Conservation (phyloP, 23 red algal species). For the Gracilaria gracilis region DNA sequence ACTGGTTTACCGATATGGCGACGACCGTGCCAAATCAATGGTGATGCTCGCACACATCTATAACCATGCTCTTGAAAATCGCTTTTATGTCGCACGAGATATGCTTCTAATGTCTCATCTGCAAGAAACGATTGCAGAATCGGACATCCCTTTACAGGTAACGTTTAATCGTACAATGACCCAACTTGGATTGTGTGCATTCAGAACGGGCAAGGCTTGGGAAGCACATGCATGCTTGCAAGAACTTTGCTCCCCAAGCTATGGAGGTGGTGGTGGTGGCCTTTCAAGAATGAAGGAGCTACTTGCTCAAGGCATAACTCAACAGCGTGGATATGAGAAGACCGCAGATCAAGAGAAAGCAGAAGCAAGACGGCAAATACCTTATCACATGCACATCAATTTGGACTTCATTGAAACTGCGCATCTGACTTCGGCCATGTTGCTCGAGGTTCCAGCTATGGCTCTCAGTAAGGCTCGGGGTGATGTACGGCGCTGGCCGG, state of each 20-base stretch:
- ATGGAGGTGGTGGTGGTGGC: slow-evolving; percentile 79
- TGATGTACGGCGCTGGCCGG: slow-evolving; percentile 69
- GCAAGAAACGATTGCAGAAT: slow-evolving; percentile 88
- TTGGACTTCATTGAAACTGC: slow-evolving; percentile 96
- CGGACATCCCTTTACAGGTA: slow-evolving; percentile 87
- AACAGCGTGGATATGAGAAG: slow-evolving; percentile 88
- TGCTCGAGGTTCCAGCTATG: slow-evolving; percentile 95
- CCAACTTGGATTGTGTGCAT: slow-evolving; percentile 98
- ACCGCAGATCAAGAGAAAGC: slow-evolving; percentile 91
- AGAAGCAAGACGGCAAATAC: slow-evolving; percentile 90
- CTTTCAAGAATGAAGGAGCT: slow-evolving; percentile 89
- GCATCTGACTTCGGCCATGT: slow-evolving; percentile 96
- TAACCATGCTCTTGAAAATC: slow-evolving; percentile 94
- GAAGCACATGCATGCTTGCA: slow-evolving; percentile 89
- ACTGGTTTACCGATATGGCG: slow-evolving; percentile 96
- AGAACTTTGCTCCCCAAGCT: slow-evolving; percentile 93
- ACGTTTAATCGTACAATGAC: slow-evolving; percentile 99
- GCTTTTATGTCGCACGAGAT: slow-evolving; percentile 91
- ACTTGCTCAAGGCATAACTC: slow-evolving; percentile 88
- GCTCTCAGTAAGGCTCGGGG: slow-evolving; percentile 80
- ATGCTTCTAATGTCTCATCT: slow-evolving; percentile 98
- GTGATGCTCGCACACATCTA: slow-evolving; percentile 97
- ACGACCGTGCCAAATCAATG: slow-evolving; percentile 90
- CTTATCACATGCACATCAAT: slow-evolving; percentile 98
- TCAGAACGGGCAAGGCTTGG: slow-evolving; percentile 83